Evolutionary conservation across 139 green algal genomes (phyloP).

Genomic region (Coelastrella sp.): DNA sequence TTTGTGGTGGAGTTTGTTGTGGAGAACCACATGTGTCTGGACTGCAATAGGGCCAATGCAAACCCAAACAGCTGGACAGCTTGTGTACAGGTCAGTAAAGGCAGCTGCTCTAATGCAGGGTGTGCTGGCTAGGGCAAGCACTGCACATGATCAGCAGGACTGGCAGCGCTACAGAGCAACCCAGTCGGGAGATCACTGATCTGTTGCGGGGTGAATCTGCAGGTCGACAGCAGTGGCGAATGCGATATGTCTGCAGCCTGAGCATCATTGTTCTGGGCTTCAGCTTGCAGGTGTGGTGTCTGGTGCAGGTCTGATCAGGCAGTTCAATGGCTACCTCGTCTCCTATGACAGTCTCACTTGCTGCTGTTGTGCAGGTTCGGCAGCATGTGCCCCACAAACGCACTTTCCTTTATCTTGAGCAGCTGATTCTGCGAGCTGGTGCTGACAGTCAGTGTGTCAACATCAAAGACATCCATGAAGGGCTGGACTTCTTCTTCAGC

Average conservation of each 20-base stretch:
- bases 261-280: no score
- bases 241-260: no score
- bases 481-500: conserved; percentile 97
- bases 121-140: no score
- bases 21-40: conserved; percentile 96
- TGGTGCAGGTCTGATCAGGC: no score
- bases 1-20: conserved; percentile 97
- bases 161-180: no score
- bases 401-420: conserved; percentile 99
- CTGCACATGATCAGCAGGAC: no score
- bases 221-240: no score
- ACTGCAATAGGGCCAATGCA: conserved; percentile 87
- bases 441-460: conserved; percentile 79
- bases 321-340: no score
- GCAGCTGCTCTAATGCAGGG: neutral
- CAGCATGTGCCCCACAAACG: conserved; percentile 98
- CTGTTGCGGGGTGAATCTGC: no score
- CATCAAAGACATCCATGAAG: conserved; percentile 90
- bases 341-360: no score
- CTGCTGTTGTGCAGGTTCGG: conserved; percentile 87
- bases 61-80: conserved; percentile 97
- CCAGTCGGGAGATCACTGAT: no score
- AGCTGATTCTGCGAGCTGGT: conserved; percentile 97
- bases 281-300: no score
- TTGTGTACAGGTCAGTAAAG: conserved; percentile 81